Evolutionary conservation across 495 filamentous ascomycete genomes (phyloP).

Genomic region (Aspergillus baeticus): DNA sequence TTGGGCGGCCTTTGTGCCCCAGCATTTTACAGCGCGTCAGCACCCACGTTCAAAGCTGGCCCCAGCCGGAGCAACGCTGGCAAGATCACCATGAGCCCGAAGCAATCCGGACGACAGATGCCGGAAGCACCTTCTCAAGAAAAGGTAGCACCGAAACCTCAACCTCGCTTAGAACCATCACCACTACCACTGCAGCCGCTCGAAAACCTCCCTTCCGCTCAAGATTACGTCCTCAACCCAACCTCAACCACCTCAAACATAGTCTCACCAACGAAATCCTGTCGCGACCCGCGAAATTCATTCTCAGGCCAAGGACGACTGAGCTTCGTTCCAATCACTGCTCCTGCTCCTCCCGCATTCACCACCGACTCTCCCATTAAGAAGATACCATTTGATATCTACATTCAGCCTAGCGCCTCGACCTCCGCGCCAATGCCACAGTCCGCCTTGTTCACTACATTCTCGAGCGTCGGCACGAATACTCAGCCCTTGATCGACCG

Average conservation of each 20-base stretch:
- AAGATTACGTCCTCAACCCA: constrained; percentile 56
- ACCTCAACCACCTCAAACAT: constrained; percentile 47
- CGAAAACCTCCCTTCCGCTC: constrained; percentile 41
- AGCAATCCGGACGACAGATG: constrained; percentile 61
- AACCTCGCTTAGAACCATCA: constrained; percentile 43
- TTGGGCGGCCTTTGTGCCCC: constrained; percentile 7
- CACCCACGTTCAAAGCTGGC: not conserved
- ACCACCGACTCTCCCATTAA: constrained; percentile 86
- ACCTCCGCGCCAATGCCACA: constrained; percentile 54
- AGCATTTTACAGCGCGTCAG: constrained; percentile 27
- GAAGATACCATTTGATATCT: constrained; percentile 57
- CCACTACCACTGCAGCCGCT: constrained; percentile 49
- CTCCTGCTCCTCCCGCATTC: constrained; percentile 61
- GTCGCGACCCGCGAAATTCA: constrained; percentile 40
- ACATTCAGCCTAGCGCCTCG: constrained; percentile 51
- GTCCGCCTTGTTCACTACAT: constrained; percentile 64
- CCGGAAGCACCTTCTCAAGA: constrained; percentile 57
- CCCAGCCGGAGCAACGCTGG: not conserved
- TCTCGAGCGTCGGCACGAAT: constrained; percentile 46
- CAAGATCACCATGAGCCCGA: constrained; percentile 54
- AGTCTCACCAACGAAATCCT: constrained; percentile 58
- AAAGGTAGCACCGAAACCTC: constrained; percentile 49
- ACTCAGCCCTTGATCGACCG: constrained; percentile 64
- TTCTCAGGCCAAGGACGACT: constrained; percentile 36
- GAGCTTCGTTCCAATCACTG: constrained; percentile 65